These are phyloP conservation scores for Aurantiochytrium sp. DNA, from an alignment of 108 stramenopile genomes.

Conservation along the genomic window DNA sequence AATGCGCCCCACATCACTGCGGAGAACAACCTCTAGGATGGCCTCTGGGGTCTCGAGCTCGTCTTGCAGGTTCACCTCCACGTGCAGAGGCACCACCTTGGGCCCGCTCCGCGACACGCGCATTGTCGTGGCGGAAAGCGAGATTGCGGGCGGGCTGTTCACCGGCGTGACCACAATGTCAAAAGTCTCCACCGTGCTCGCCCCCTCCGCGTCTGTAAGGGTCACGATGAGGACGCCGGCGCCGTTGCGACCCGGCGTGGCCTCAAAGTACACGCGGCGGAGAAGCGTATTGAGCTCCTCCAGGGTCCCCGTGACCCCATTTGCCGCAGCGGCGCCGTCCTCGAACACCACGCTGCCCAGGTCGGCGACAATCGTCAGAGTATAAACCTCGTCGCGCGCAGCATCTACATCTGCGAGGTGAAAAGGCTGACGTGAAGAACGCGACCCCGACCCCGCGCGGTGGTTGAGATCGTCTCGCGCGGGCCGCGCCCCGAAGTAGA, in stretches of 20 bases:
- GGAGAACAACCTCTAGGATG: too few relatives aligned
- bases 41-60: too few relatives aligned
- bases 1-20: too few relatives aligned
- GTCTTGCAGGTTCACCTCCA: background rate
- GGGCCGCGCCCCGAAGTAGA: background rate
- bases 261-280: background rate
- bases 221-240: background rate
- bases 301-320: background rate
- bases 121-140: background rate
- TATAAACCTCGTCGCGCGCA: background rate
- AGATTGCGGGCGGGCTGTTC: background rate
- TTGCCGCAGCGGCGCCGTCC: background rate
- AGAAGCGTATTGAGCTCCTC: background rate
- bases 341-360: background rate
- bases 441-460: background rate
- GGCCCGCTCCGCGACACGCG: background rate
- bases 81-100: background rate
- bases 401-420: background rate
- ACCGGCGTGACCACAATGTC: background rate
- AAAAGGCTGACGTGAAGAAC: background rate
- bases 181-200: background rate
- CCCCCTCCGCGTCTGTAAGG: background rate
- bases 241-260: background rate
- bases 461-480: background rate
- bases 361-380: background rate